Conservation (phyloP, 2,329 filamentous ascomycete genomes). For the Nigrograna mackinnonii region DNA sequence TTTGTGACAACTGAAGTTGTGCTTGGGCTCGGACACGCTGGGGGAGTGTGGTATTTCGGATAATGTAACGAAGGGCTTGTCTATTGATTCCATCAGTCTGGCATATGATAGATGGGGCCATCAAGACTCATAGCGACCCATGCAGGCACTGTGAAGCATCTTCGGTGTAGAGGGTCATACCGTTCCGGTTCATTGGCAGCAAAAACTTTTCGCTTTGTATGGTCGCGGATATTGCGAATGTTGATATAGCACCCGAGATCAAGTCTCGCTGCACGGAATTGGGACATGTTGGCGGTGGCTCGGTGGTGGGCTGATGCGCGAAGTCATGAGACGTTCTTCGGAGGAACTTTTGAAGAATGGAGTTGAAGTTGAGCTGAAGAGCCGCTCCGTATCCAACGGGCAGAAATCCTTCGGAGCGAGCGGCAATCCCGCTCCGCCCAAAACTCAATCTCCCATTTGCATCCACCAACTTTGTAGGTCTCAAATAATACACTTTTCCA, state of each 20-base stretch:
- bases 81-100: slow-evolving; percentile 56
- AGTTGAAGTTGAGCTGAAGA: slow-evolving; percentile 7
- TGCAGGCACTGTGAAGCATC: too few relatives aligned
- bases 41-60: slow-evolving; percentile 87
- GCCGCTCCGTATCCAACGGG: too few relatives aligned
- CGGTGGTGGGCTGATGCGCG: background rate
- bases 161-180: too few relatives aligned
- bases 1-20: slow-evolving; percentile 88
- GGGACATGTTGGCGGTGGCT: slow-evolving; percentile 52
- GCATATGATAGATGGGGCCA: too few relatives aligned
- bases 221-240: slow-evolving; percentile 84
- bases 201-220: slow-evolving; percentile 95
- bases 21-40: slow-evolving; percentile 84
- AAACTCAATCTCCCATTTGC: too few relatives aligned
- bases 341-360: slow-evolving; percentile 4
- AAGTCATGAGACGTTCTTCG: slow-evolving; percentile 11
- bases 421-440: too few relatives aligned
- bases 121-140: too few relatives aligned
- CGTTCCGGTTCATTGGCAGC: slow-evolving; percentile 85
- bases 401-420: background rate
- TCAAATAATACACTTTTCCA: too few relatives aligned
- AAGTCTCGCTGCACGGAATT: slow-evolving; percentile 88
- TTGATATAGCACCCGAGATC: slow-evolving; percentile 89
- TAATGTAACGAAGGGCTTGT: slow-evolving; percentile 81
- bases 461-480: too few relatives aligned